Evolutionary conservation across 202 grass and related monocot species (phyloP).

Genomic region (Zizania palustris): DNA sequence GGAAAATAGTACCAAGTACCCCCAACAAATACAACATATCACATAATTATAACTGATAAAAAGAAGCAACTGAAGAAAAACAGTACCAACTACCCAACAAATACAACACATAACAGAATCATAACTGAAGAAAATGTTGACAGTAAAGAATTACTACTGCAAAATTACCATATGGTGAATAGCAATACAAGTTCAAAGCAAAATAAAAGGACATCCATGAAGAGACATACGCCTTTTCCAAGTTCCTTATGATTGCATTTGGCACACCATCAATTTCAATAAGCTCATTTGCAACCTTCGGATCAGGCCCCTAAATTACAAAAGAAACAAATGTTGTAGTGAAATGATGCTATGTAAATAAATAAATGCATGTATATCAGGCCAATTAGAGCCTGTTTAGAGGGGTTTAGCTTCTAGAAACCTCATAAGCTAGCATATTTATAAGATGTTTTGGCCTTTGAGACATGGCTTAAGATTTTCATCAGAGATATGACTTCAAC

Average conservation of each 20-base stretch:
- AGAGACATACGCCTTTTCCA: conserved; percentile 72
- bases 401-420: neutral
- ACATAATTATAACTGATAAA: conserved; percentile 2
- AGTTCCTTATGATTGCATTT: conserved; percentile 57
- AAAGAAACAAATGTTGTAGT: conserved; percentile 36
- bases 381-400: neutral
- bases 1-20: conserved; percentile 8
- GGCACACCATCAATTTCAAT: conserved; percentile 69
- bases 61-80: neutral
- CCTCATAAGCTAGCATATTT: neutral
- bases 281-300: conserved; percentile 75
- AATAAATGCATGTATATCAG: conserved; percentile 26
- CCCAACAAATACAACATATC: conserved; percentile 11
- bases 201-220: conserved; percentile 30
- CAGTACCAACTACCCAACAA: neutral
- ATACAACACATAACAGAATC: conserved; percentile 21
- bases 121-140: neutral
- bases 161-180: conserved; percentile 23
- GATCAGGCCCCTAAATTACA: conserved; percentile 73
- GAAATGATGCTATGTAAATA: conserved; percentile 20
- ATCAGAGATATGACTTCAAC: neutral
- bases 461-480: conserved; percentile 11
- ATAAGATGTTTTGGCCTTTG: neutral
- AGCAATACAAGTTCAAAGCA: conserved; percentile 5
- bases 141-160: neutral